Conservation (phyloP, 352 stramenopile species). For the Phytophthora sansomeana region DNA sequence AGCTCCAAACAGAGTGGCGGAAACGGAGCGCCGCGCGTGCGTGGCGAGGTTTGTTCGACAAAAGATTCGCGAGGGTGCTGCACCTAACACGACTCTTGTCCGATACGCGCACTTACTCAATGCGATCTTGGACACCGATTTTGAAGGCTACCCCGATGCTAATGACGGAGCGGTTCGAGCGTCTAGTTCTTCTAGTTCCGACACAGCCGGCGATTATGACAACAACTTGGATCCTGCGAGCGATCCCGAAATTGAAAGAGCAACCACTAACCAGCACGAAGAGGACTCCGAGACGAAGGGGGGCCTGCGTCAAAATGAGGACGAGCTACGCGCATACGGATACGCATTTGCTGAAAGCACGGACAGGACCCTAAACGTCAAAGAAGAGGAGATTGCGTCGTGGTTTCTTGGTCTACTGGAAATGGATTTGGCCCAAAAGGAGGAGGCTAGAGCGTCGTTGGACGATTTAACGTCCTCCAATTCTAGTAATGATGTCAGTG, state of each 20-base stretch:
- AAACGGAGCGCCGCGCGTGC: conserved; percentile 52
- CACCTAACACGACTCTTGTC: conserved; percentile 75
- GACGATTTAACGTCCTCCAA: conserved; percentile 8
- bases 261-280: conserved; percentile 36
- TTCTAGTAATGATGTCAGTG: conserved; percentile 3
- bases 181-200: neutral
- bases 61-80: conserved; percentile 71
- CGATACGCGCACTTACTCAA: conserved; percentile 69
- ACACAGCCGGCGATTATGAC: neutral
- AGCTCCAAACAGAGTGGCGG: conserved; percentile 30
- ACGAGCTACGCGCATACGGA: conserved; percentile 29
- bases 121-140: conserved; percentile 73
- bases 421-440: conserved; percentile 60
- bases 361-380: conserved; percentile 48
- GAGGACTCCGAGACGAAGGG: conserved; percentile 25
- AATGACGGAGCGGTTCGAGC: conserved; percentile 15
- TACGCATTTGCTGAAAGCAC: conserved; percentile 33
- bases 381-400: conserved; percentile 71
- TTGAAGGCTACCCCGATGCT: conserved; percentile 56
- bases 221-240: conserved; percentile 8
- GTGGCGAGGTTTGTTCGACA: conserved; percentile 67
- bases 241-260: neutral
- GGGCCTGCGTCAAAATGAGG: conserved; percentile 28
- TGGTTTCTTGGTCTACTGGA: conserved; percentile 77
- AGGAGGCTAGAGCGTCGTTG: conserved; percentile 28